These are phyloP conservation scores for Trichophyton schoenleinii DNA, from an alignment of 2,329 filamentous ascomycete species.

Conservation along the genomic window DNA sequence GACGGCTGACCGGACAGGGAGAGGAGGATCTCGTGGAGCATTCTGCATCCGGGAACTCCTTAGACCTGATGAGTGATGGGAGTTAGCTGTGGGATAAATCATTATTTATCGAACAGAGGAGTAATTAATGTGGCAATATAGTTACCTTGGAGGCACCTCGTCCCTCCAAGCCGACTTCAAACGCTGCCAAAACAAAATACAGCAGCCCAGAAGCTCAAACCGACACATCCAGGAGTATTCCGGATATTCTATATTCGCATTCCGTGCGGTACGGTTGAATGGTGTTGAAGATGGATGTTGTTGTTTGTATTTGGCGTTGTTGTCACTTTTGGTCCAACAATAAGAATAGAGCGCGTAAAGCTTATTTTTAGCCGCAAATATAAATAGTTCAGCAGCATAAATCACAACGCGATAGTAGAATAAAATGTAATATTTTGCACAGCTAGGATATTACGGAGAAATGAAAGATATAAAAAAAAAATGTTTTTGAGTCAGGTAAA, in stretches of 20 bases:
- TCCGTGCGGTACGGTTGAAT: not conserved
- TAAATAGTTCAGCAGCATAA: no score
- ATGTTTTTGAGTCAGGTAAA: no score
- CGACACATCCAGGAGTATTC: conserved; percentile 30
- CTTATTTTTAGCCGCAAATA: no score
- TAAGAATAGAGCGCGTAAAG: no score
- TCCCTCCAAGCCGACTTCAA: conserved; percentile 17
- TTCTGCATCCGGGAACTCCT: conserved; percentile 31
- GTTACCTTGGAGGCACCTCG: conserved; percentile 19
- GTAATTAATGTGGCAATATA: not conserved
- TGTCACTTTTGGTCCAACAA: no score
- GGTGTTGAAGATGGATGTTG: not conserved
- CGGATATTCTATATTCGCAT: not conserved
- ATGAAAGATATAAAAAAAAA: no score
- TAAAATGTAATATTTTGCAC: no score
- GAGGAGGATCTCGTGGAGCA: conserved; percentile 98
- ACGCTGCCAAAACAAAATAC: conserved; percentile 32
- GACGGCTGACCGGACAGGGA: conserved; percentile 90
- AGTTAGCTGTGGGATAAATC: not conserved
- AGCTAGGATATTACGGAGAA: no score
- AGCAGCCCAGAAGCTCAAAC: conserved; percentile 34
- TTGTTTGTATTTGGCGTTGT: not conserved
- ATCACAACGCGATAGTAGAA: no score
- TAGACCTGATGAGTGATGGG: not conserved
- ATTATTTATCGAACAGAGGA: not conserved